Base-by-base conservation (phyloP, 148 eudicot species). In the Arbutus unedo region DNA sequence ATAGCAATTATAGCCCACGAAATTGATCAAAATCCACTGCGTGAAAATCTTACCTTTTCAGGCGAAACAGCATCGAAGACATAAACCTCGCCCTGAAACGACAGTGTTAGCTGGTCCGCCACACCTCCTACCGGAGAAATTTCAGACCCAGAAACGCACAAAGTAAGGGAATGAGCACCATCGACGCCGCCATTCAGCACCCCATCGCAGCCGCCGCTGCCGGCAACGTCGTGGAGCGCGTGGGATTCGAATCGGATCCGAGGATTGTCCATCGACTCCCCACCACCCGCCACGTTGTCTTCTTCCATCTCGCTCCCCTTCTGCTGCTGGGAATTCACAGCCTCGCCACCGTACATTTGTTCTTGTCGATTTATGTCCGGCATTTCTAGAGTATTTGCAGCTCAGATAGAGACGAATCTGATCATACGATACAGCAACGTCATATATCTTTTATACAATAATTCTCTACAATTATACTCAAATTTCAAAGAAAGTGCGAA, bases 41-140 rank as follows among this genome's bases (percentile, higher is more conserved):
- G 68, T 21, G 23, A 62, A 62, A 62, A 21, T 31, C 53, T 2
- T 21, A 93, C 96, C 93, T 93, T 93, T 41, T 90, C 90, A 72
- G 94, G 91, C 21, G 93, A 83, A 77, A 91, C 93, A 47, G 92
- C 86, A 82, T 93, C 93, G 18, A 90, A 91, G 14, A 93, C 94
- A 62, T 84, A 93, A 87, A 89, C 91, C 81, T 91, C 92, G 0
- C 94, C 93, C 45, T 87, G 91, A 85, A 93, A 93, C 62, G 93
- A 89, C 3, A 93, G 82, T 19, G 95, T 92, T 7, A 92, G 92
- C 88, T 93, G 93, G 77, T 94, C 91, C 18, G 77, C 70, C 4
- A 78, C 89, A 41, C 88, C 91, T 31, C 87, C 89, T 10, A 43
- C 87, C 21, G 80, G 60, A 9, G 43, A 47, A 70, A 76, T 60